Evolutionary conservation across 768 basidiomycete genomes (phyloP), one percentile per base, ranked within the genome.

Genomic region (Termitomyces sp.): DNA sequence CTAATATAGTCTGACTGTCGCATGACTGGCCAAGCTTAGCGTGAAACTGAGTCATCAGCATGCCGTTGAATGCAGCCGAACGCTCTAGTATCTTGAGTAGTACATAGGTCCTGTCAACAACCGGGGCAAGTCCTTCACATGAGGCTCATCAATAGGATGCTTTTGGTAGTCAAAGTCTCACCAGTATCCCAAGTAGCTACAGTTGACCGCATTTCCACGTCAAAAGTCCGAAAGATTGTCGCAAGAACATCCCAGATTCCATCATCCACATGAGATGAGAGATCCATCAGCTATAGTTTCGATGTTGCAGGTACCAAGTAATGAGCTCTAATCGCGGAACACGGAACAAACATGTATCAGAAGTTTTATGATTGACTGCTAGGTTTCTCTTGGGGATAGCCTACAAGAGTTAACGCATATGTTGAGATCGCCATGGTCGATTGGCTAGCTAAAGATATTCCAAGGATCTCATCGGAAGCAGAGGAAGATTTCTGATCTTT

Each of bases 401-500:
- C n/a, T 8, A 48, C 47, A 16, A 54, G 53, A 53, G 29, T 16
- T 16, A 24, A 39, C 31, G 2, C 16, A 24, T n/a, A n/a, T 32
- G 29, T 44, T 27, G 53, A 29, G 53, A 54, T 54, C 42, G 39
- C 24, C 57, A 29, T 54, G 55, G 52, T 39, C 54, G 49, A 53
- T 59, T 55, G 50, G 54, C 36, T 55, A 58, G 53, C 57, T 20
- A 43, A 61, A 59, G 58, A 39, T 49, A 53, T 50, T n/a, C 34
- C 41, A 27, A 50, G 20, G 39, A 54, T 53, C 49, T 57, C 61
- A 66, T 63, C 62, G 63, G 63, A 64, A 62, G 26, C 29, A 58
- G 51, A 53, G n/a, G 32, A 50, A 51, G 46, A 53, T 59, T 72
- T 71, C 69, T 71, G 67, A 68, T 74, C 70, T 70, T 71, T 67